Evolutionary conservation across 306 rosid species (phyloP), one percentile per base, ranked within the genome.

Genomic region (Dalbergia oliveri): DNA sequence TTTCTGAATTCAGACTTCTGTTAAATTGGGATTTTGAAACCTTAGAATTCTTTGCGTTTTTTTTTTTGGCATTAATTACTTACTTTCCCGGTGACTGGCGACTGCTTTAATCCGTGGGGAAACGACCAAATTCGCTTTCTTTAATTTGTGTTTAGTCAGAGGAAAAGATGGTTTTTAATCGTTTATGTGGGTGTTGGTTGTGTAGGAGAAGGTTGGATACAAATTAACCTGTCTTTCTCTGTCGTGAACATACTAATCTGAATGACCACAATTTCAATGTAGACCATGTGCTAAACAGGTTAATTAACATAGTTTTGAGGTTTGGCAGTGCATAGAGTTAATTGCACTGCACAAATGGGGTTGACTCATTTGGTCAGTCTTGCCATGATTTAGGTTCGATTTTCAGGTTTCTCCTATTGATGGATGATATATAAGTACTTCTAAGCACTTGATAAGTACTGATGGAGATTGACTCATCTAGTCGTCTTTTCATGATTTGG

Each of bases 1-100:
- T 73, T 73, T 66, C 34, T 81, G 33, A 34, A 74, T 58, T n/a
- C 12, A 26, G 9, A 7, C 45, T 69, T 78, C 39, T n/a, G 53
- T 65, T 82, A 5, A 51, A 43, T 62, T 37, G 44, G 13, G 43
- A n/a, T 0, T 16, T 41, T 51, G 19, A 18, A 61, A 49, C 54
- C 13, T 21, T 44, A 18, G 18, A 56, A n/a, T 54, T 69, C 45
- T 26, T 26, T 23, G 10, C 4, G 13, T 44, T 70, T 35, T 43
- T 57, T 19, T 73, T 56, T 0, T 72, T 64, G 14, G 14, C 74
- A 39, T 11, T 8, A 47, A 34, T 79, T 26, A 6, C 9, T 71
- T n/a, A 4, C 9, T 35, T 39, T 8, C 11, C 14, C 7, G 14
- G 9, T 63, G 19, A 23, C n/a, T 21, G 26, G 15, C 16, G 33